Evolutionary conservation across 208 protist species (phyloP).

Genomic region (Novymonas esmeraldas): DNA sequence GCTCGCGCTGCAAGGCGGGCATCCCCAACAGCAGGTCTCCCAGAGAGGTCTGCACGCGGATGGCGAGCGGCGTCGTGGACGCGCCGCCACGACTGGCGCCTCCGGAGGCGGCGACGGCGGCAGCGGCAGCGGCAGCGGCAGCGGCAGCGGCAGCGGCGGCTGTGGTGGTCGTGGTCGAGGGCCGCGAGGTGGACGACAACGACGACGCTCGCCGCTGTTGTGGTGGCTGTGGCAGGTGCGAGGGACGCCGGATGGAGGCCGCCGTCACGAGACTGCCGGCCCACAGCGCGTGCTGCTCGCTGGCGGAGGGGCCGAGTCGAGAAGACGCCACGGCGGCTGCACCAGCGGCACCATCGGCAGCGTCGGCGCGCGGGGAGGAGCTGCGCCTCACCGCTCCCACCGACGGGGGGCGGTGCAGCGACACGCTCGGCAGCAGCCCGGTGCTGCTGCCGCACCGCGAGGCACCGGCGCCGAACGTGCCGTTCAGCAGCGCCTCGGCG

Average conservation of each 20-base stretch:
- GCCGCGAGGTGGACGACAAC: not conserved
- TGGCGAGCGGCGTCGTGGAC: constrained; percentile 12
- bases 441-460: constrained; percentile 22
- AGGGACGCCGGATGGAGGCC: too few relatives aligned
- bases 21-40: constrained; percentile 20
- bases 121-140: not conserved
- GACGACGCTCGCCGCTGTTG: constrained; percentile 2
- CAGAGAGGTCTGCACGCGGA: constrained; percentile 18
- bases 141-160: not conserved
- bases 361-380: constrained; percentile 2
- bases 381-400: not conserved
- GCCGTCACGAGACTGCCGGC: constrained; percentile 27
- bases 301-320: constrained; percentile 9
- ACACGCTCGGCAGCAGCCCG: not conserved
- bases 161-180: not conserved
- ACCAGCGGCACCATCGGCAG: not conserved
- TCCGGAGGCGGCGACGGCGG: not conserved
- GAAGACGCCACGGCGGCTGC: not conserved
- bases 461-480: constrained; percentile 46
- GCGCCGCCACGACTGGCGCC: too few relatives aligned
- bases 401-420: constrained; percentile 15
- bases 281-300: constrained; percentile 24
- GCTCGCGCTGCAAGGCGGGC: constrained; percentile 20
- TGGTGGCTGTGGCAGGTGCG: not conserved
- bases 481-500: constrained; percentile 53